Conservation (phyloP, 208 protist species). For the Leptomonas pyrrhocoris region DNA sequence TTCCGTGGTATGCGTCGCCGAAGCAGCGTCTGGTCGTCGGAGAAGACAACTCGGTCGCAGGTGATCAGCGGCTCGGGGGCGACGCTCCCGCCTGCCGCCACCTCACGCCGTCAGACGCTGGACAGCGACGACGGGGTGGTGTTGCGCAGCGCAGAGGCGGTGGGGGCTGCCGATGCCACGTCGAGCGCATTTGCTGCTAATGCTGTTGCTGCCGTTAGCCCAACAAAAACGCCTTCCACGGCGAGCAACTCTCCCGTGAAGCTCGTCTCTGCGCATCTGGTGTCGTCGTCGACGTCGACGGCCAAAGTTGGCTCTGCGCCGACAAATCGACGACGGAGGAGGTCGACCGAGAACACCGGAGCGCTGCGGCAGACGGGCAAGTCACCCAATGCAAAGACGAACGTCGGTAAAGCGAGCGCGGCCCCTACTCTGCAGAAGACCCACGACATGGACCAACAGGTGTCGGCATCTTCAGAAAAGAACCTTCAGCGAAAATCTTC, state of each 20-base stretch:
- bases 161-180: neutral
- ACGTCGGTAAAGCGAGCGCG: neutral
- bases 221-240: neutral
- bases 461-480: neutral
- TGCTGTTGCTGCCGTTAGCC: neutral
- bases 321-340: neutral
- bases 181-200: neutral
- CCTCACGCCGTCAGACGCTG: slow-evolving; percentile 4
- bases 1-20: slow-evolving; percentile 3
- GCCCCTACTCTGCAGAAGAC: neutral
- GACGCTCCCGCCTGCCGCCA: slow-evolving; percentile 5
- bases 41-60: slow-evolving; percentile 14
- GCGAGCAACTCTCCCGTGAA: neutral
- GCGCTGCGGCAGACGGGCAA: neutral
- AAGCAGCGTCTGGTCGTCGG: slow-evolving; percentile 24
- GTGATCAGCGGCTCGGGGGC: slow-evolving; percentile 15
- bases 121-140: neutral
- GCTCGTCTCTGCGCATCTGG: neutral
- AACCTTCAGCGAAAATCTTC: neutral
- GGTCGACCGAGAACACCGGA: neutral
- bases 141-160: neutral
- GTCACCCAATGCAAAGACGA: neutral
- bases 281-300: neutral
- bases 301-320: neutral
- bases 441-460: neutral